Evolutionary conservation across 2,329 filamentous ascomycete genomes (phyloP).

Genomic region (Colletotrichum eremochloae): DNA sequence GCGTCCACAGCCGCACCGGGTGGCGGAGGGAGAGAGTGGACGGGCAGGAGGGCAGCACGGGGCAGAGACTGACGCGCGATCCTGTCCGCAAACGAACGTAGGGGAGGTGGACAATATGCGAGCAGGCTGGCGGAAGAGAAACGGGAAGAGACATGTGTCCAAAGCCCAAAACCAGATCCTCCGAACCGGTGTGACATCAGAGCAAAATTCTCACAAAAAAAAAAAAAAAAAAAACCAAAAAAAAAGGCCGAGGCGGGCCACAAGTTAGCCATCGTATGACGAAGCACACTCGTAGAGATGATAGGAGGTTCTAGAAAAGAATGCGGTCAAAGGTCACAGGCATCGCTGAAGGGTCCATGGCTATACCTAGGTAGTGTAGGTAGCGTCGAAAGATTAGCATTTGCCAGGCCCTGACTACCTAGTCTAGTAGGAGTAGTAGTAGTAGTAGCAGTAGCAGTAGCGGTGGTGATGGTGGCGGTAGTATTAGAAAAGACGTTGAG

Average conservation of each 20-base stretch:
- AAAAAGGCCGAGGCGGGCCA: too few relatives aligned
- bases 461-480: background rate
- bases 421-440: slow-evolving; percentile 12
- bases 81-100: slow-evolving; percentile 22
- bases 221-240: too few relatives aligned
- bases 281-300: background rate
- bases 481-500: background rate
- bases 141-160: background rate
- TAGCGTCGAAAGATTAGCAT: slow-evolving; percentile 22
- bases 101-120: background rate
- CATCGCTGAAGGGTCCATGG: too few relatives aligned
- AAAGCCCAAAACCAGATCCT: background rate
- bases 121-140: background rate
- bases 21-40: background rate
- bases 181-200: background rate
- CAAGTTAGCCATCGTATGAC: background rate
- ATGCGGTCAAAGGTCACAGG: background rate
- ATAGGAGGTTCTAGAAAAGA: background rate
- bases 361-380: background rate
- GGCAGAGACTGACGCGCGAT: background rate
- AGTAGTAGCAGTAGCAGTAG: background rate
- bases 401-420: slow-evolving; percentile 13
- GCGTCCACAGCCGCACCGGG: slow-evolving; percentile 3
- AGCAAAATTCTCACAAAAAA: background rate
- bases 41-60: slow-evolving; percentile 1